Evolutionary conservation across 345 rosid genomes (phyloP).

Genomic region (Cardiospermum halicacabum): DNA sequence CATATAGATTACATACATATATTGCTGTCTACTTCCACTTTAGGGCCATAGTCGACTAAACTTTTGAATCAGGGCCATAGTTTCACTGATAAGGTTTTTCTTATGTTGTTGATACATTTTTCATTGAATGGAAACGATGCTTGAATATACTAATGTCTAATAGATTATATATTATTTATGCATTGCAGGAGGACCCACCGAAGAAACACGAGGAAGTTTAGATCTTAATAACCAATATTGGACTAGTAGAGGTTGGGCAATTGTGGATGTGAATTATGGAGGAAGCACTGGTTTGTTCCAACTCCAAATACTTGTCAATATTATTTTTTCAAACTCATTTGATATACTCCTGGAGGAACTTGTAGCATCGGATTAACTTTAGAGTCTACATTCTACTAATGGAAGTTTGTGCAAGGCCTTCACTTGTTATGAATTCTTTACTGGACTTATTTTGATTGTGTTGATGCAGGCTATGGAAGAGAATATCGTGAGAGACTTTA

Average conservation of each 20-base stretch:
- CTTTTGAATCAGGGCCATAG: not conserved
- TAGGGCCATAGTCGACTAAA: not conserved
- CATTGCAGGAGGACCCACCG: conserved; percentile 88
- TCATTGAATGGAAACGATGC: not conserved
- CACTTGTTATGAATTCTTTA: not conserved
- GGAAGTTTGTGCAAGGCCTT: not conserved
- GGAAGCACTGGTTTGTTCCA: conserved; percentile 93
- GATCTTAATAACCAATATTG: conserved; percentile 79
- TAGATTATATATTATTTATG: not conserved
- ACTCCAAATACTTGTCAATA: not conserved
- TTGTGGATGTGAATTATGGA: conserved; percentile 93
- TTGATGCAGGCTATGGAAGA: conserved; percentile 98
- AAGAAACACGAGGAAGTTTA: conserved; percentile 70
- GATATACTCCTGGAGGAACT: not conserved
- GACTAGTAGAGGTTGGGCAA: conserved; percentile 99
- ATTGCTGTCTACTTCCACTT: no score
- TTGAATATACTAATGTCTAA: conserved; percentile 3
- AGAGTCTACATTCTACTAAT: not conserved
- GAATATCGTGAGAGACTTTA: conserved; percentile 84
- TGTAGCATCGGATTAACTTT: not conserved
- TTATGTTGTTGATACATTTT: not conserved
- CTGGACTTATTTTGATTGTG: conserved; percentile 25
- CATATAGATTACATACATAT: not conserved
- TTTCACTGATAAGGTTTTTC: not conserved
- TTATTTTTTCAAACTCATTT: not conserved